These are phyloP conservation scores for Marchantia polymorpha DNA, from an alignment of 225 moss, liverwort and hornwort genomes.

Conservation along the genomic window DNA sequence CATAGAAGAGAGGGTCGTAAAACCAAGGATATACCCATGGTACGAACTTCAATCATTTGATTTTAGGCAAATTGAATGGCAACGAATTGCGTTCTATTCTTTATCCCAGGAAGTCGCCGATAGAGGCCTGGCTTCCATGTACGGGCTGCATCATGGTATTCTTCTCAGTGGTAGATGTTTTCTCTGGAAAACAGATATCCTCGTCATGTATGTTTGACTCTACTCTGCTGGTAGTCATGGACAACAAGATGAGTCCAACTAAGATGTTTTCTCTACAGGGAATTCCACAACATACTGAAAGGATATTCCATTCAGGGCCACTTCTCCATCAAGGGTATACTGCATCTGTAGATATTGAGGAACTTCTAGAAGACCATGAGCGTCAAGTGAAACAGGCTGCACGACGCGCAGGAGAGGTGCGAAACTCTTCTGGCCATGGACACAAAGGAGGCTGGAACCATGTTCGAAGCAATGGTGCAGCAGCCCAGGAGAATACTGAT, in stretches of 20 bases:
- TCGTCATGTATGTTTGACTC: constrained; percentile 28
- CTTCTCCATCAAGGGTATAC: constrained; percentile 95
- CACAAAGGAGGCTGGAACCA: constrained; percentile 50
- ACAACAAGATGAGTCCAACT: constrained; percentile 34
- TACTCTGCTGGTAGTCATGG: constrained; percentile 27
- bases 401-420: constrained; percentile 59
- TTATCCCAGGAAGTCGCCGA: constrained; percentile 10
- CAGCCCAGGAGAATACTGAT: constrained; percentile 37
- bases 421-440: constrained; percentile 28
- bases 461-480: constrained; percentile 40
- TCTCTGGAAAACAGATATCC: constrained; percentile 25
- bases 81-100: constrained; percentile 23
- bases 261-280: constrained; percentile 80
- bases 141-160: constrained; percentile 16
- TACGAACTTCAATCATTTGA: constrained; percentile 35
- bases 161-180: constrained; percentile 22
- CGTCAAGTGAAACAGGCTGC: constrained; percentile 77
- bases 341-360: constrained; percentile 94
- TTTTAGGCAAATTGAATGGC: constrained; percentile 20
- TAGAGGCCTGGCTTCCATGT: constrained; percentile 20
- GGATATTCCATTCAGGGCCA: constrained; percentile 98
- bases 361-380: constrained; percentile 93
- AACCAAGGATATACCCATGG: constrained; percentile 52
- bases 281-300: constrained; percentile 75
- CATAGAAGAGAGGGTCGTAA: constrained; percentile 50